Evolutionary conservation across 2,329 filamentous ascomycete species (phyloP).

Genomic region (Myriangium duriaei): DNA sequence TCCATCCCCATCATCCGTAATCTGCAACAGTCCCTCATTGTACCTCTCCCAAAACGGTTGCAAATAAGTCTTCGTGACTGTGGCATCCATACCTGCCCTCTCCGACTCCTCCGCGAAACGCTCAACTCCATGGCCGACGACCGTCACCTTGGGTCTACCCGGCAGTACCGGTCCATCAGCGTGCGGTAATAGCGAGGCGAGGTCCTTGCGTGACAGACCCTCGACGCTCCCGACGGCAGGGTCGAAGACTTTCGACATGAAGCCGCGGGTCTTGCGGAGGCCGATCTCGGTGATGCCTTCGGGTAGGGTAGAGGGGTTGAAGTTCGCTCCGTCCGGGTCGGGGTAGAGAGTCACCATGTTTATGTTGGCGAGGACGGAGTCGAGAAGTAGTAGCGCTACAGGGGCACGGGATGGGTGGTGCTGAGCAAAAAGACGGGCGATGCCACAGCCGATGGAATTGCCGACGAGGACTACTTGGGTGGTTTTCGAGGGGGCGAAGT

Average conservation of each 20-base stretch:
- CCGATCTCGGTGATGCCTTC: slow-evolving; percentile 25
- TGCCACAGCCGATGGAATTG: slow-evolving; percentile 64
- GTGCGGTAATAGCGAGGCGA: slow-evolving; percentile 32
- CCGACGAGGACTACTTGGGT: slow-evolving; percentile 33
- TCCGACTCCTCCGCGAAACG: slow-evolving; percentile 30
- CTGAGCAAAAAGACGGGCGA: slow-evolving; percentile 36
- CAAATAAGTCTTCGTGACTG: slow-evolving; percentile 37
- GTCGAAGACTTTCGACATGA: slow-evolving; percentile 33
- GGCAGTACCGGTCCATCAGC: slow-evolving; percentile 30
- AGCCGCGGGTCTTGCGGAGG: slow-evolving; percentile 24
- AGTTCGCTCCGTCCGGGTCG: slow-evolving; percentile 37
- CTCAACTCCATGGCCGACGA: slow-evolving; percentile 43
- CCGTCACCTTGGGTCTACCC: slow-evolving; percentile 32
- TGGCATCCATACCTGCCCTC: slow-evolving; percentile 1
- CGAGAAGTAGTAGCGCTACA: slow-evolving; percentile 34
- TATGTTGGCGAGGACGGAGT: slow-evolving; percentile 46
- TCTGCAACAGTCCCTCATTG: slow-evolving; percentile 37
- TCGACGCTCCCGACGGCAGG: slow-evolving; percentile 39
- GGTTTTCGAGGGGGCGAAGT: slow-evolving; percentile 25
- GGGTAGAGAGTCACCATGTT: slow-evolving; percentile 45
- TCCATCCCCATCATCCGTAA: slow-evolving; percentile 29
- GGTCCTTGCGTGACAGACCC: slow-evolving; percentile 35
- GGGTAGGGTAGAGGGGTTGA: slow-evolving; percentile 32
- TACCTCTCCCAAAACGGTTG: slow-evolving; percentile 44
- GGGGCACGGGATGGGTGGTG: slow-evolving; percentile 1